These are phyloP conservation scores for Dactylis glomerata DNA, from an alignment of 176 grass and related monocot species.

Conservation along the genomic window DNA sequence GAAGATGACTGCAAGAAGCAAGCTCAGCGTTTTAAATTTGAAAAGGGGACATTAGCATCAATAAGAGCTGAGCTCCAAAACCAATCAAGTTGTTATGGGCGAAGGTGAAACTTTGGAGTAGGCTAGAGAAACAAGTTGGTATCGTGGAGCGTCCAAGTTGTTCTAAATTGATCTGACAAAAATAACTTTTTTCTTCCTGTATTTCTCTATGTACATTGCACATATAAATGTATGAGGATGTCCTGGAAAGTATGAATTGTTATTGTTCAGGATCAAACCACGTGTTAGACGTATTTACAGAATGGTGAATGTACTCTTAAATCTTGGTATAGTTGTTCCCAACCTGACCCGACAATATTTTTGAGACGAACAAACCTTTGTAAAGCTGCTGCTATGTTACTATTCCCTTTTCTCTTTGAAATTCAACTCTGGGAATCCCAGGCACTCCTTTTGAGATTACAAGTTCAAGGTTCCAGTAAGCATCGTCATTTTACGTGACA, in stretches of 20 bases:
- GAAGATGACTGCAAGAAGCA: constrained; percentile 1
- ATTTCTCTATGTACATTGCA: constrained; percentile 10
- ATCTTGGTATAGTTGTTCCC: neutral
- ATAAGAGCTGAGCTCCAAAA: neutral
- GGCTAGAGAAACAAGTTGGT: neutral
- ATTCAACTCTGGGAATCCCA: neutral
- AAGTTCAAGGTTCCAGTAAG: too few relatives aligned
- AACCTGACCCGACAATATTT: neutral
- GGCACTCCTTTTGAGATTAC: too few relatives aligned
- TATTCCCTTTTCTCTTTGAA: neutral
- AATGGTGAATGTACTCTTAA: neutral
- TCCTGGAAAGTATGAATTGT: neutral
- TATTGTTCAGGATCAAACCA: neutral
- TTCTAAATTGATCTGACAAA: neutral
- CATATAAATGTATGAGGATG: constrained; percentile 9
- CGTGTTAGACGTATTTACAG: neutral
- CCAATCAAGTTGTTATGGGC: neutral
- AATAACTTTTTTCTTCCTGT: neutral
- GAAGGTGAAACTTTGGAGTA: neutral
- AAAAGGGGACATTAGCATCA: neutral
- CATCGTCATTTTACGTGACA: too few relatives aligned
- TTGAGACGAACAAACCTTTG: neutral
- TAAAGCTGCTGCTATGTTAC: neutral
- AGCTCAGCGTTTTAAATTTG: neutral
- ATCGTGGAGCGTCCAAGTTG: neutral